These are phyloP conservation scores for Chlamydomonas asymmetrica DNA, from an alignment of 139 green algal genomes.

Conservation along the genomic window DNA sequence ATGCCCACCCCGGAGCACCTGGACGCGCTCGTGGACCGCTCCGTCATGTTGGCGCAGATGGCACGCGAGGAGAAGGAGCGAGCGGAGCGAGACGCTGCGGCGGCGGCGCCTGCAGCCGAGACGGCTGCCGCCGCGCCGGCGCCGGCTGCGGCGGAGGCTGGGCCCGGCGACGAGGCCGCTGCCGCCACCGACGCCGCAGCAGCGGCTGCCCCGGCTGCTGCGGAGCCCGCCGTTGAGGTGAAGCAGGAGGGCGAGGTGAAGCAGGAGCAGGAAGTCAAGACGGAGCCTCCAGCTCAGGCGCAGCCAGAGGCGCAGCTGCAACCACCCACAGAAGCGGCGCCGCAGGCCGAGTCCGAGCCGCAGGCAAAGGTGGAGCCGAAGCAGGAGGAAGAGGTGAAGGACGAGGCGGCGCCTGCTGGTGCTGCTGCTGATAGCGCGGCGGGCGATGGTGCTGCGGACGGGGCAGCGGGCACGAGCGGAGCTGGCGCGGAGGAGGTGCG, in stretches of 20 bases:
- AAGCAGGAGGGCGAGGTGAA: background rate
- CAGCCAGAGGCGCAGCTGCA: background rate
- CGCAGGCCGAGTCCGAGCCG: background rate
- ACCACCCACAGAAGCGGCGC: background rate
- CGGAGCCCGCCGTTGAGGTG: background rate
- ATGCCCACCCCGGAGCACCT: constrained; percentile 54
- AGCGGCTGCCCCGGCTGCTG: too few species aligned
- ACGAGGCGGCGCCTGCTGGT: background rate
- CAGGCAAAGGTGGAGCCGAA: background rate
- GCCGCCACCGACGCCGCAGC: too few species aligned
- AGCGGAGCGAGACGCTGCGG: background rate
- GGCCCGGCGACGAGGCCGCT: too few species aligned
- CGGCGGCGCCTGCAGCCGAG: constrained; percentile 1
- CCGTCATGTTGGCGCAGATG: background rate
- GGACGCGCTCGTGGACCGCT: constrained; percentile 65
- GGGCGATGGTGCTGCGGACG: background rate
- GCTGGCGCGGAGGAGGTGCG: too few species aligned
- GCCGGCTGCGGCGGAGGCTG: too few species aligned
- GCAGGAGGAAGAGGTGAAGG: background rate
- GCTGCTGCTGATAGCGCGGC: background rate
- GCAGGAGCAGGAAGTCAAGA: background rate
- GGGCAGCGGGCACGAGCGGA: background rate
- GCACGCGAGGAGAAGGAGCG: background rate
- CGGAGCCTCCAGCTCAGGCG: background rate
- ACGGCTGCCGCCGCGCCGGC: too few species aligned